phyloP scores from a whole-genome alignment of 1,284 basidiomycete genomes.

The Clitocybe nebularis region DNA sequence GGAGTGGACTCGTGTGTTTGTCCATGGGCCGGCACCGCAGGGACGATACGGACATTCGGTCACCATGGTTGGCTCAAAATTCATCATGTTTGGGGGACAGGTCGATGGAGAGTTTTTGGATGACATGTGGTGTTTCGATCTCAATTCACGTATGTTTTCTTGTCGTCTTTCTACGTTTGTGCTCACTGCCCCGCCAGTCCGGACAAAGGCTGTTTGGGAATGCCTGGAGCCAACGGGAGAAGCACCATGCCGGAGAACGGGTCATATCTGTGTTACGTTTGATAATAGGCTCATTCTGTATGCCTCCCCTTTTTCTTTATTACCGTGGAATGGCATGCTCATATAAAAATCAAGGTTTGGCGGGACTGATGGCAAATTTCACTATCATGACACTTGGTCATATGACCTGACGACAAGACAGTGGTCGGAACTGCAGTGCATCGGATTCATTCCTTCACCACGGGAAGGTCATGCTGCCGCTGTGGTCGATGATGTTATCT shows the following conservation, averaged over 20 bases:
- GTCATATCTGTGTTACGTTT: slow-evolving; percentile 86
- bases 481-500: slow-evolving; percentile 96
- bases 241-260: slow-evolving; percentile 84
- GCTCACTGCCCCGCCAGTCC: slow-evolving; percentile 44
- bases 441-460: slow-evolving; percentile 95
- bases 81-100: slow-evolving; percentile 96
- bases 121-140: slow-evolving; percentile 96
- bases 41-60: slow-evolving; percentile 97
- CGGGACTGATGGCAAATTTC: slow-evolving; percentile 96
- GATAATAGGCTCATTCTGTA: slow-evolving; percentile 87
- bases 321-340: slow-evolving; percentile 15
- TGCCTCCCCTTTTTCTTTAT: slow-evolving; percentile 24
- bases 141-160: slow-evolving; percentile 75
- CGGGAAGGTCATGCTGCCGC: slow-evolving; percentile 97
- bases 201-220: slow-evolving; percentile 76
- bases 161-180: slow-evolving; percentile 9
- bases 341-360: slow-evolving; percentile 68
- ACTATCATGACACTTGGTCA: slow-evolving; percentile 99
- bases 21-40: slow-evolving; percentile 71
- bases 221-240: slow-evolving; percentile 65
- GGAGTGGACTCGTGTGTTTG: slow-evolving; percentile 91
- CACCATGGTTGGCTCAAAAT: slow-evolving; percentile 87
- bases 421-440: slow-evolving; percentile 95
- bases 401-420: slow-evolving; percentile 81
- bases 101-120: slow-evolving; percentile 95